Evolutionary conservation across 2,329 filamentous ascomycete genomes (phyloP), one percentile per base, ranked within the genome.

Genomic region (Arthrobotrys musiformis): DNA sequence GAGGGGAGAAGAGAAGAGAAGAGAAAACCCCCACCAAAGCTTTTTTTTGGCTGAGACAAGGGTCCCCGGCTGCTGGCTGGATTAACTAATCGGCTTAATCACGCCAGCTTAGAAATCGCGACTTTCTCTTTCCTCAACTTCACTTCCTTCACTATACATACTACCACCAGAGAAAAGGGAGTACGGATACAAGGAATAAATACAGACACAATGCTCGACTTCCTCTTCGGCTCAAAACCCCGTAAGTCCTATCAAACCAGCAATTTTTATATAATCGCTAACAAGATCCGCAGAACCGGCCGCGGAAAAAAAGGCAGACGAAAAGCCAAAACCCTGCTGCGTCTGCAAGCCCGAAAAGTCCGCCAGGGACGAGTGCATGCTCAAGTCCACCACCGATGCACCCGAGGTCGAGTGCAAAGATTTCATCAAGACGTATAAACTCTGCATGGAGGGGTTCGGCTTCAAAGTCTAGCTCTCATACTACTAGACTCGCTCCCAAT

Each of bases 301-400:
- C 15, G 17, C 64, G 30, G 64, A 26, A 26, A 61, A 50, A 24
- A n/a, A n/a, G n/a, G n/a, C n/a, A n/a, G 50, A 79, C 26, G 76
- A 60, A 19, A 62, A 54, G 22, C 67, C 48, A 75, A 82, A 97
- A 93, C 94, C 94, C 48, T 98, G 95, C 88, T 98, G 95, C 83
- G 94, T 98, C 33, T 99, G 94, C 89, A 97, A 94, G 83, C 90
- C 94, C 54, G 93, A 98, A 85, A 99, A 99, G 85, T 87, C 92
- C 46, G 89, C 89, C 81, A 92, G 94, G 79, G 94, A 99, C 86
- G 94, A 99, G 85, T 99, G 94, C 87, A 97, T 99, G 94, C 92
- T 98, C 70, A 97, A 97, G 86, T 97, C 93, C 70, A 93, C 89
- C 79, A 88, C 92, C 78, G 88, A 90, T 82, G 91, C 97, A 83